Evolutionary conservation across 1,139 yeast species (phyloP).

Genomic region (Arxiozyma slooffiae): DNA sequence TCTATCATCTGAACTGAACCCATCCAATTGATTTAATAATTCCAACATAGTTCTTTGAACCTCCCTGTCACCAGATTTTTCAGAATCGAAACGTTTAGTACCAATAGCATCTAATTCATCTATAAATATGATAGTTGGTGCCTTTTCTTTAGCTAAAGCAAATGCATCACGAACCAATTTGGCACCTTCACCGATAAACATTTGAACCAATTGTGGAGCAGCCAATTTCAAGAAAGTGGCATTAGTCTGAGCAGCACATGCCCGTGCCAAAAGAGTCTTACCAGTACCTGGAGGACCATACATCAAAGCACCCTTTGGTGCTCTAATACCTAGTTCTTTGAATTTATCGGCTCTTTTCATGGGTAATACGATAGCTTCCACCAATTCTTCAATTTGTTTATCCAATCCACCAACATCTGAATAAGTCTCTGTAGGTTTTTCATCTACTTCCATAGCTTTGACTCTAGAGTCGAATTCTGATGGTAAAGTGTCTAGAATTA

Average conservation of each 20-base stretch:
- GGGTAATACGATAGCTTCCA: slow-evolving; percentile 95
- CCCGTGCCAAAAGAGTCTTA: slow-evolving; percentile 90
- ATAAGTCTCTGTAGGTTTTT: slow-evolving; percentile 93
- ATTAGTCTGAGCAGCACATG: slow-evolving; percentile 98
- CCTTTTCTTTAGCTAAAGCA: slow-evolving; percentile 96
- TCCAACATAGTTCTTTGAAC: slow-evolving; percentile 99
- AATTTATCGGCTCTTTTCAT: slow-evolving; percentile 98
- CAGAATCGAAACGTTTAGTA: slow-evolving; percentile 95
- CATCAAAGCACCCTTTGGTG: slow-evolving; percentile 98
- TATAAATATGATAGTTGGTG: slow-evolving; percentile 94
- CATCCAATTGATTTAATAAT: slow-evolving; percentile 90
- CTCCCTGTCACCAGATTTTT: slow-evolving; percentile 95
- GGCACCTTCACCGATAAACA: slow-evolving; percentile 99
- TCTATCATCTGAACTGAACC: slow-evolving; percentile 95
- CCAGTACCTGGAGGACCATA: slow-evolving; percentile 99
- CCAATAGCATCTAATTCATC: slow-evolving; percentile 99
- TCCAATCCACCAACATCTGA: slow-evolving; percentile 96
- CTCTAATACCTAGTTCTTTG: slow-evolving; percentile 69
- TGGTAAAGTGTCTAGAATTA: slow-evolving; percentile 87
- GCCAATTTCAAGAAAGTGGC: slow-evolving; percentile 96
- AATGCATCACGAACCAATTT: slow-evolving; percentile 96
- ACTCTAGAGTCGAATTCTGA: slow-evolving; percentile 96
- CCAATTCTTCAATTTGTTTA: slow-evolving; percentile 94
- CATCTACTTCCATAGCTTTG: slow-evolving; percentile 99
- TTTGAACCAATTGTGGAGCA: slow-evolving; percentile 96